Evolutionary conservation across 805 yeast genomes (phyloP).

Genomic region (Brettanomyces nanus): DNA sequence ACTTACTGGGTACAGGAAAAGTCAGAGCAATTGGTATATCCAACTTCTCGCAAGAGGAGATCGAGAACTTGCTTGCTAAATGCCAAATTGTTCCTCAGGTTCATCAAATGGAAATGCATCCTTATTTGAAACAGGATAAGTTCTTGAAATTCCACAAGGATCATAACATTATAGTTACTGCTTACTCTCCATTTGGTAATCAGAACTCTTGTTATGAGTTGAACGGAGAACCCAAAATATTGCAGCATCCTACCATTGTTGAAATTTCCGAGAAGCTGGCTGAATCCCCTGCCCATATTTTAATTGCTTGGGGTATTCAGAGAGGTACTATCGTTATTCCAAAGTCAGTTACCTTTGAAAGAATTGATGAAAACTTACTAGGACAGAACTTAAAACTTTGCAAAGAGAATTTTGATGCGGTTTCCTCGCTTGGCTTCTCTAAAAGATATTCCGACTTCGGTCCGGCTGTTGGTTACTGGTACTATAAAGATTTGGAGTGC

Average conservation of each 20-base stretch:
- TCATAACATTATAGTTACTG: conserved; percentile 35
- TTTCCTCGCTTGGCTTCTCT: no score
- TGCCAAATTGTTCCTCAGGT: conserved; percentile 43
- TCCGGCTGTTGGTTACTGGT: no score
- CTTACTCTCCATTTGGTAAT: conserved; percentile 60
- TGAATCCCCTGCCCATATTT: conserved; percentile 46
- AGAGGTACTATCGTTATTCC: conserved; percentile 59
- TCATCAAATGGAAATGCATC: conserved; percentile 48
- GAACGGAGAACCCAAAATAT: conserved; percentile 57
- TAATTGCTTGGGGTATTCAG: conserved; percentile 54
- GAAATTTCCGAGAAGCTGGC: conserved; percentile 50
- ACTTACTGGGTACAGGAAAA: conserved; percentile 51
- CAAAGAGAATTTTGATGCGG: no score
- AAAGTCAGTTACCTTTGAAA: conserved; percentile 58
- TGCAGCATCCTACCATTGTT: conserved; percentile 40
- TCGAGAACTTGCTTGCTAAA: conserved; percentile 33
- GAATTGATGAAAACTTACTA: no score
- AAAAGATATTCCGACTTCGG: no score
- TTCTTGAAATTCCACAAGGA: conserved; percentile 30
- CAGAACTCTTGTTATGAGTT: no score
- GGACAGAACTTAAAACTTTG: no score
- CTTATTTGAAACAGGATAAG: conserved; percentile 33
- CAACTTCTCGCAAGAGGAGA: conserved; percentile 35
- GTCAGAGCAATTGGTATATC: conserved; percentile 52
- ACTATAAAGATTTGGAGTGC: no score